Conservation (phyloP, 1,284 basidiomycete species). For the Filobasidium uniguttulatum region DNA sequence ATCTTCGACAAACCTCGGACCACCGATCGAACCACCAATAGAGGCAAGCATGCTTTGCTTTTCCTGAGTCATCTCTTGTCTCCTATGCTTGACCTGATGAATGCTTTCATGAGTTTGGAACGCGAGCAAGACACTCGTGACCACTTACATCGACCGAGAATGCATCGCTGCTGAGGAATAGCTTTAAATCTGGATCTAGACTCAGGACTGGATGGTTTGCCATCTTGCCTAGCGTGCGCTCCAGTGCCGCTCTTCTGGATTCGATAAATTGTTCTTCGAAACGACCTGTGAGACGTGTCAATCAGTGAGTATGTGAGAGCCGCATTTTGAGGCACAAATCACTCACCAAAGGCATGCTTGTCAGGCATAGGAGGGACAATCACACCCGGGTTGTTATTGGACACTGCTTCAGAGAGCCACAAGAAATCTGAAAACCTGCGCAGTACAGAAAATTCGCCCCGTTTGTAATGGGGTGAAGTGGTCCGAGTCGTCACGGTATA, state of each 20-base stretch:
- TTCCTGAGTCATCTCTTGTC: constrained; percentile 58
- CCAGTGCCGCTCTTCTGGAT: constrained; percentile 65
- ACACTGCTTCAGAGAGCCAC: constrained; percentile 86
- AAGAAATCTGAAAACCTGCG: constrained; percentile 93
- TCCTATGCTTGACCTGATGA: constrained; percentile 67
- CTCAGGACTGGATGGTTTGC: constrained; percentile 73
- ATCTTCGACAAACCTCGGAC: constrained; percentile 76
- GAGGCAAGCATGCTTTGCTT: constrained; percentile 55
- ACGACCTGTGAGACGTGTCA: constrained; percentile 41
- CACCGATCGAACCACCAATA: constrained; percentile 62
- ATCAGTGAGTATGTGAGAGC: not conserved
- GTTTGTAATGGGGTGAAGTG: constrained; percentile 64
- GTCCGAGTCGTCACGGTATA: constrained; percentile 90
- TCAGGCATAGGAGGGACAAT: constrained; percentile 93
- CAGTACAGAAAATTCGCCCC: constrained; percentile 74
- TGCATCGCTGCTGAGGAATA: constrained; percentile 77
- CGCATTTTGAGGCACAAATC: no score
- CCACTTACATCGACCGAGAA: constrained; percentile 59
- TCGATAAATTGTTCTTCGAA: constrained; percentile 82
- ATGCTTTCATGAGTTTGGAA: not conserved
- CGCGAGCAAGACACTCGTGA: constrained; percentile 5
- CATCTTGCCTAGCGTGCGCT: constrained; percentile 77
- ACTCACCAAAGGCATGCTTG: constrained; percentile 66
- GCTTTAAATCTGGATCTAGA: constrained; percentile 65
- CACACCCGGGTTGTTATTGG: constrained; percentile 86